phyloP scores from a whole-genome alignment of 1,284 basidiomycete species.

The Cutaneotrichosporon sp. region DNA sequence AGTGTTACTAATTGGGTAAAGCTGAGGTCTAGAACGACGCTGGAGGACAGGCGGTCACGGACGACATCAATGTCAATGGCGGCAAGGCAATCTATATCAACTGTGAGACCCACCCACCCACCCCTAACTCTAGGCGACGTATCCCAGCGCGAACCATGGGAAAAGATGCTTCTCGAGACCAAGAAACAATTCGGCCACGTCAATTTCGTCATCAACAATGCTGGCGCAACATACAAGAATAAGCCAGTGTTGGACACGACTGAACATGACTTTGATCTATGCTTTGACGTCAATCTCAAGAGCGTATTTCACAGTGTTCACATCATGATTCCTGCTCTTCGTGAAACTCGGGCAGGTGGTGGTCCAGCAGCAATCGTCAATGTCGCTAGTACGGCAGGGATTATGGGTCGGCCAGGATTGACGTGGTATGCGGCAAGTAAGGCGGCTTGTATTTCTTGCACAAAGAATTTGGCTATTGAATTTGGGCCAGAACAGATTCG shows the following conservation, averaged over 20 bases:
- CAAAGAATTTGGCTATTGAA: slow-evolving; percentile 26
- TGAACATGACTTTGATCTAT: slow-evolving; percentile 24
- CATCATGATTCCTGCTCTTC: slow-evolving; percentile 20
- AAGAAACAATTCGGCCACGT: slow-evolving; percentile 20
- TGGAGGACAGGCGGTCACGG: slow-evolving; percentile 16
- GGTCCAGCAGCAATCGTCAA: slow-evolving; percentile 21
- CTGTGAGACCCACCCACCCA: background rate
- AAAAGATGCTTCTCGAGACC: slow-evolving; percentile 13
- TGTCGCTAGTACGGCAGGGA: slow-evolving; percentile 21
- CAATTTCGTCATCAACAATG: slow-evolving; percentile 28
- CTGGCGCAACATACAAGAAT: slow-evolving; percentile 27
- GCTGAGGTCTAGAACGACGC: slow-evolving; percentile 19
- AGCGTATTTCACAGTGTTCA: slow-evolving; percentile 24
- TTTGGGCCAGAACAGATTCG: slow-evolving; percentile 25
- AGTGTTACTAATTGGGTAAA: background rate
- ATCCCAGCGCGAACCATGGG: slow-evolving; percentile 19
- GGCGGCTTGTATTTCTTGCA: slow-evolving; percentile 18
- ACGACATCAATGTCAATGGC: slow-evolving; percentile 18
- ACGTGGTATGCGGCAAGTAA: slow-evolving; percentile 26
- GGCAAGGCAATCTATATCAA: slow-evolving; percentile 24
- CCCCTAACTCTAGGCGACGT: slow-evolving; percentile 12
- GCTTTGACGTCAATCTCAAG: slow-evolving; percentile 27
- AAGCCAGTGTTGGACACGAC: slow-evolving; percentile 24
- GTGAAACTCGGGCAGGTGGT: slow-evolving; percentile 12
- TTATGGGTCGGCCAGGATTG: slow-evolving; percentile 26